These are phyloP conservation scores for Penicillium sp. DNA, from an alignment of 2,329 filamentous ascomycete genomes.

Conservation along the genomic window DNA sequence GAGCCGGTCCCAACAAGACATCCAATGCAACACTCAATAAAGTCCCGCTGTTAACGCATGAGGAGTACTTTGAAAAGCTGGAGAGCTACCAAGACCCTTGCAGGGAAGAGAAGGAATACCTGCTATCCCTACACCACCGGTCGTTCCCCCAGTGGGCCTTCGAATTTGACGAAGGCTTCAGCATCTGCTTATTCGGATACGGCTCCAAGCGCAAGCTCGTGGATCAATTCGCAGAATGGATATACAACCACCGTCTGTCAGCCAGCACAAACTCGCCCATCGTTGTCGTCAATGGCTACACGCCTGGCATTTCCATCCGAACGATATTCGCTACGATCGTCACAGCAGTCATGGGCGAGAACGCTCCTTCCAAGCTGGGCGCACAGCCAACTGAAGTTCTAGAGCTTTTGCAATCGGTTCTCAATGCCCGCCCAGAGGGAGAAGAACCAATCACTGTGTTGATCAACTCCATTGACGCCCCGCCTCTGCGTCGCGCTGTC, in stretches of 20 bases:
- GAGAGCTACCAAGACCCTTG: slow-evolving; percentile 69
- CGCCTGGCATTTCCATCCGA: slow-evolving; percentile 46
- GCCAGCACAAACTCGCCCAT: slow-evolving; percentile 56
- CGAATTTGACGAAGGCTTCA: slow-evolving; percentile 83
- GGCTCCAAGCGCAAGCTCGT: slow-evolving; percentile 82
- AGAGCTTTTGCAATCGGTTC: slow-evolving; percentile 62
- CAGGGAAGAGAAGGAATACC: slow-evolving; percentile 65
- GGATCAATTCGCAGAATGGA: slow-evolving; percentile 71
- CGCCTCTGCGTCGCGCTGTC: slow-evolving; percentile 69
- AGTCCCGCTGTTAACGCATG: slow-evolving; percentile 77
- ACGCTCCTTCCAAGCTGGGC: slow-evolving; percentile 53
- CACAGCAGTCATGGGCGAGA: slow-evolving; percentile 55
- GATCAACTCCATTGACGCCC: slow-evolving; percentile 84
- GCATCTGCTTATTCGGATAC: slow-evolving; percentile 87
- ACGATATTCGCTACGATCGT: slow-evolving; percentile 61
- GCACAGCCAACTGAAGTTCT: slow-evolving; percentile 70
- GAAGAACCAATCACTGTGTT: slow-evolving; percentile 62
- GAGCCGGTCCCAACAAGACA: slow-evolving; percentile 76
- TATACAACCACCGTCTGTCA: slow-evolving; percentile 52
- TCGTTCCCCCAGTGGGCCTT: slow-evolving; percentile 92
- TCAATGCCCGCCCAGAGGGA: slow-evolving; percentile 51
- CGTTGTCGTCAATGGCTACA: slow-evolving; percentile 84
- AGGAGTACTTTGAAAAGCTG: slow-evolving; percentile 80
- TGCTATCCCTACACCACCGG: slow-evolving; percentile 73
- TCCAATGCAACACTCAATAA: slow-evolving; percentile 81